phyloP scores from a whole-genome alignment of 2,329 filamentous ascomycete species.

The Trichophyton simii region DNA sequence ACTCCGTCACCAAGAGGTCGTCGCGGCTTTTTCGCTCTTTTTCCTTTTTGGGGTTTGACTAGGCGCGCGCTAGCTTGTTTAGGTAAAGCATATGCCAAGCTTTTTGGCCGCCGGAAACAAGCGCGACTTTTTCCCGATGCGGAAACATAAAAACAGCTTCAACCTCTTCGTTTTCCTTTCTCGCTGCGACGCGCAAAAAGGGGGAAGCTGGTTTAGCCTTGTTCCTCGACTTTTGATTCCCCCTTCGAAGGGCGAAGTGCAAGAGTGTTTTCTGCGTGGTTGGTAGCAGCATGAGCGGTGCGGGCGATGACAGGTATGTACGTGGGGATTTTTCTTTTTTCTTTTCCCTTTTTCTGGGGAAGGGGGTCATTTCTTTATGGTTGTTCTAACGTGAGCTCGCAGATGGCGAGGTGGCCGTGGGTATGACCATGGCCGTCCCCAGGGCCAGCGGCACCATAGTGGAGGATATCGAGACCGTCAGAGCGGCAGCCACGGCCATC shows the following conservation, averaged over 20 bases:
- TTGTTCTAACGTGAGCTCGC: neutral
- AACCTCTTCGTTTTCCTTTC: neutral
- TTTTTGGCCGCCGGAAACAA: neutral
- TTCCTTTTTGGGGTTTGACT: neutral
- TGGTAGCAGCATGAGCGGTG: constrained; percentile 24
- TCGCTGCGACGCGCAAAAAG: neutral
- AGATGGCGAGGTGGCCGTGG: constrained; percentile 32
- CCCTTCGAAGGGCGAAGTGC: neutral
- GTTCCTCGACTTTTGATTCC: neutral
- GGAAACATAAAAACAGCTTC: neutral
- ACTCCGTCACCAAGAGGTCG: neutral
- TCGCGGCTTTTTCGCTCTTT: neutral
- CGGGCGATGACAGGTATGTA: constrained; percentile 26
- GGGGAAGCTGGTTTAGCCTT: neutral
- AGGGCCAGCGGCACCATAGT: constrained; percentile 26
- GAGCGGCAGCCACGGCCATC: constrained; percentile 23
- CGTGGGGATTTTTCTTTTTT: neutral
- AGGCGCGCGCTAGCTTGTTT: neutral
- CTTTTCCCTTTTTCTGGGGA: neutral
- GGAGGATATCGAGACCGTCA: constrained; percentile 17
- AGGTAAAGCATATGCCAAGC: neutral
- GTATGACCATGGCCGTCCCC: constrained; percentile 26
- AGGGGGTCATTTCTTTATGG: neutral
- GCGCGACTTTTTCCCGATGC: neutral
- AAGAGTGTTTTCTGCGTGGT: constrained; percentile 2